These are phyloP conservation scores for Nymphaea colorata DNA, from an alignment of 164 flowering plant species.

Conservation along the genomic window DNA sequence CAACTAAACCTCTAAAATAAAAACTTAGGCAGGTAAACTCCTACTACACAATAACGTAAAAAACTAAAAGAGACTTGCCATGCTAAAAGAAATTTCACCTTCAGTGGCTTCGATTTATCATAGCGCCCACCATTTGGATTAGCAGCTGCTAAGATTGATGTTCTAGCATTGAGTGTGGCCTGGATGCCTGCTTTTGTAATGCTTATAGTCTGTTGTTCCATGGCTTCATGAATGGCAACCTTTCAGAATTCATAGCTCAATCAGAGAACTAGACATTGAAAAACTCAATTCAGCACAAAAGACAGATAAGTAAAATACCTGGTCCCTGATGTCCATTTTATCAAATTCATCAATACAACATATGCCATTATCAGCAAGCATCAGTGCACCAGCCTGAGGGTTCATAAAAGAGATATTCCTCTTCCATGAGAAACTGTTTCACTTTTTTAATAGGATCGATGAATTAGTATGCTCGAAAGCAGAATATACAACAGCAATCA, in stretches of 20 bases:
- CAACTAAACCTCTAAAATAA: too few relatives aligned
- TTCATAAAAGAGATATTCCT: slow-evolving; percentile 1
- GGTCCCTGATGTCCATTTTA: slow-evolving; percentile 93
- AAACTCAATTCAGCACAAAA: not conserved
- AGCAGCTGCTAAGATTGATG: slow-evolving; percentile 95
- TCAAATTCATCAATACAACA: slow-evolving; percentile 99
- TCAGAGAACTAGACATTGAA: slow-evolving; percentile 5
- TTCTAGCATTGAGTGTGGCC: slow-evolving; percentile 92
- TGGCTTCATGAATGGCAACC: slow-evolving; percentile 99
- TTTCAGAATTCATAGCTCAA: slow-evolving; percentile 14
- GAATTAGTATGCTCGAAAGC: not conserved
- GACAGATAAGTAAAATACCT: slow-evolving; percentile 32
- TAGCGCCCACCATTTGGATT: slow-evolving; percentile 96
- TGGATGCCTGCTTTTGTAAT: slow-evolving; percentile 98
- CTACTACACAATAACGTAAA: too few relatives aligned
- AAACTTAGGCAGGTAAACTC: too few relatives aligned
- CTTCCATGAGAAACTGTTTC: not conserved
- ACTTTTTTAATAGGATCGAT: not conserved
- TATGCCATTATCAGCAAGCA: slow-evolving; percentile 96
- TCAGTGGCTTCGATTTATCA: slow-evolving; percentile 87
- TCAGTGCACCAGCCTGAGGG: slow-evolving; percentile 88
- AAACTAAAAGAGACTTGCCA: too few relatives aligned
- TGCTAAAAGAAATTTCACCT: slow-evolving; percentile 26
- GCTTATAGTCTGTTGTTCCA: slow-evolving; percentile 99
- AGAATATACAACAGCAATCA: not conserved